These are phyloP conservation scores for Rhodotorula graminis DNA, from an alignment of 768 basidiomycete genomes.

Conservation along the genomic window DNA sequence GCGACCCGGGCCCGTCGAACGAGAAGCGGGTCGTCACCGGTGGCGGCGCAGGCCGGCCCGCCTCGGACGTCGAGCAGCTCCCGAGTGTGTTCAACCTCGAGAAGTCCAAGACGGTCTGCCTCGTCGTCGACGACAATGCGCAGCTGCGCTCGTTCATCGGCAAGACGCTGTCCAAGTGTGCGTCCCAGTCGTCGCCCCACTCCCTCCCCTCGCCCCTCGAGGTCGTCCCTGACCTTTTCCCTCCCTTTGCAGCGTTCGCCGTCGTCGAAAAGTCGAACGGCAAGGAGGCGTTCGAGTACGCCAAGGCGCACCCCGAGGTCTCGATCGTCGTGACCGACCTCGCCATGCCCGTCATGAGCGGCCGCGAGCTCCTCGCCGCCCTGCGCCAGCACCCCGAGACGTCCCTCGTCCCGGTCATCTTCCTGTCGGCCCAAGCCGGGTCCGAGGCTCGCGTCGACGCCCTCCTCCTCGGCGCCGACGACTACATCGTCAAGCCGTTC, in stretches of 20 bases:
- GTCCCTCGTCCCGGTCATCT: constrained; percentile 23
- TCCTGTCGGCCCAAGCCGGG: constrained; percentile 29
- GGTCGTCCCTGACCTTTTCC: neutral
- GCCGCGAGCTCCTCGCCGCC: constrained; percentile 5
- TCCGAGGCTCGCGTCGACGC: constrained; percentile 28
- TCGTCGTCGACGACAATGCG: constrained; percentile 24
- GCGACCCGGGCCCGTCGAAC: no score
- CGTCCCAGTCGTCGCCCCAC: neutral
- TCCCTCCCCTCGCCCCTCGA: neutral
- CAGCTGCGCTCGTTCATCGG: constrained; percentile 17
- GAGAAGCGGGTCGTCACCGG: neutral
- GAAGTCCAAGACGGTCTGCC: constrained; percentile 2
- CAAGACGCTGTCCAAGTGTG: constrained; percentile 5
- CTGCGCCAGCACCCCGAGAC: constrained; percentile 17
- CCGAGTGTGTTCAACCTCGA: constrained; percentile 23
- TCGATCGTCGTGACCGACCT: constrained; percentile 16
- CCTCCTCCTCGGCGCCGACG: constrained; percentile 28
- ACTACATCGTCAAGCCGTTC: constrained; percentile 38
- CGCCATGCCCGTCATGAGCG: constrained; percentile 2
- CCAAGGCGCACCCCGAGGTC: constrained; percentile 2
- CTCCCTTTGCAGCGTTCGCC: constrained; percentile 3
- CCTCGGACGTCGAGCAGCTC: neutral
- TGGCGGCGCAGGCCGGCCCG: neutral
- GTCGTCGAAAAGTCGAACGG: constrained; percentile 15
- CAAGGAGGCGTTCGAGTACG: constrained; percentile 26